These are phyloP conservation scores for Rhododendron mucronatum DNA, from an alignment of 148 eudicot species.

Conservation along the genomic window DNA sequence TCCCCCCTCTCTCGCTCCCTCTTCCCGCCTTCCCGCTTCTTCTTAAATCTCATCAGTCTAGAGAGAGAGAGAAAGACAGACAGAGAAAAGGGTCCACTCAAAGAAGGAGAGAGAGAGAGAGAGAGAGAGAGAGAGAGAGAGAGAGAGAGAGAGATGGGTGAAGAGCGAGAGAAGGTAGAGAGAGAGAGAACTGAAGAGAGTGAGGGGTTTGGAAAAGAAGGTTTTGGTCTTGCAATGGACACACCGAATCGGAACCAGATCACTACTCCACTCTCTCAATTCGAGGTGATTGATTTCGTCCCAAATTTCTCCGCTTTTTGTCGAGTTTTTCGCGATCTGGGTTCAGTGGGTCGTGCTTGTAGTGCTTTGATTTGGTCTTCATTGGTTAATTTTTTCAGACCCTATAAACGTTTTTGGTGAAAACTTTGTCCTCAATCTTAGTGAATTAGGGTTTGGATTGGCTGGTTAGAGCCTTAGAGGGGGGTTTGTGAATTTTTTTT, in stretches of 20 bases:
- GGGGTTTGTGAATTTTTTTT: background rate
- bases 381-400: background rate
- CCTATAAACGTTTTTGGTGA: background rate
- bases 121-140: background rate
- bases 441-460: constrained; percentile 4
- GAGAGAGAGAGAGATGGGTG: constrained; percentile 5
- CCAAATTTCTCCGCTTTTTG: background rate
- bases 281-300: constrained; percentile 18
- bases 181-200: background rate
- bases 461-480: background rate
- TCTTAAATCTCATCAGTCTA: constrained; percentile 5
- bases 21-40: constrained; percentile 17
- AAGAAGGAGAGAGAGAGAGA: too few species aligned
- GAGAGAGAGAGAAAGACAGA: background rate
- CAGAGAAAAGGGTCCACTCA: background rate
- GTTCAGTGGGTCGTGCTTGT: background rate
- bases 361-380: background rate
- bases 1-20: background rate
- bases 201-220: background rate
- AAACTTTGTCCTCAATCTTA: background rate
- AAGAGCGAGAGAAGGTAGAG: background rate
- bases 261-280: constrained; percentile 5
- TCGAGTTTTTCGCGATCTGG: background rate
- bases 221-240: constrained; percentile 15
- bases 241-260: constrained; percentile 14